Evolutionary conservation across 192 early-diverging fungal genomes (phyloP).

Genomic region (Dissophora globulifera): DNA sequence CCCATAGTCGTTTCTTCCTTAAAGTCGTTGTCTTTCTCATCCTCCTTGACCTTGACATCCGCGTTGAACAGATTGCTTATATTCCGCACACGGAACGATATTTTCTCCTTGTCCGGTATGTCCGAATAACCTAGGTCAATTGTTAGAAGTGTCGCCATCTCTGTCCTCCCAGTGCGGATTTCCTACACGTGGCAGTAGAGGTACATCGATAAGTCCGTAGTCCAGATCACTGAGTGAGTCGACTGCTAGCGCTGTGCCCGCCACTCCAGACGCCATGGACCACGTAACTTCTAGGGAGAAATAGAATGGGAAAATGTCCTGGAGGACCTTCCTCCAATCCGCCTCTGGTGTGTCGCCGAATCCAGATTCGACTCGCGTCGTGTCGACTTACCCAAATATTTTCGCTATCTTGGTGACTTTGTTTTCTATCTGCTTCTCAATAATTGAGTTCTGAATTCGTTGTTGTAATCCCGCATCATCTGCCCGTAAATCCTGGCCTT

Average conservation of each 20-base stretch:
- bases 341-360: not conserved
- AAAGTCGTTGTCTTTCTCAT: no score
- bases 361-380: not conserved
- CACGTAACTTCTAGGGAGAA: not conserved
- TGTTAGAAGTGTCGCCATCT: no score
- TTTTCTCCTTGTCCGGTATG: no score
- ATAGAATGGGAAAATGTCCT: not conserved
- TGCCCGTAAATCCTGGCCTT: not conserved
- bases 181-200: not conserved
- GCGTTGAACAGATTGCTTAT: no score
- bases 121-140: no score
- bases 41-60: no score
- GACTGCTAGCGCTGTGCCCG: not conserved
- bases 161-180: no score
- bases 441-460: not conserved
- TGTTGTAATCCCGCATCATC: not conserved
- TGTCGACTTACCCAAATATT: not conserved
- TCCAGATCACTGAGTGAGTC: slow-evolving; percentile 5
- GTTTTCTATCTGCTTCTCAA: slow-evolving; percentile 6
- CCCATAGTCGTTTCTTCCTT: no score
- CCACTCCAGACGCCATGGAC: not conserved
- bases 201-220: not conserved
- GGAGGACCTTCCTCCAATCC: not conserved
- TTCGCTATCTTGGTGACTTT: not conserved
- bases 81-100: no score